Conservation (phyloP, 2,329 filamentous ascomycete genomes). For the Paracorniculantispora psalliotae region DNA sequence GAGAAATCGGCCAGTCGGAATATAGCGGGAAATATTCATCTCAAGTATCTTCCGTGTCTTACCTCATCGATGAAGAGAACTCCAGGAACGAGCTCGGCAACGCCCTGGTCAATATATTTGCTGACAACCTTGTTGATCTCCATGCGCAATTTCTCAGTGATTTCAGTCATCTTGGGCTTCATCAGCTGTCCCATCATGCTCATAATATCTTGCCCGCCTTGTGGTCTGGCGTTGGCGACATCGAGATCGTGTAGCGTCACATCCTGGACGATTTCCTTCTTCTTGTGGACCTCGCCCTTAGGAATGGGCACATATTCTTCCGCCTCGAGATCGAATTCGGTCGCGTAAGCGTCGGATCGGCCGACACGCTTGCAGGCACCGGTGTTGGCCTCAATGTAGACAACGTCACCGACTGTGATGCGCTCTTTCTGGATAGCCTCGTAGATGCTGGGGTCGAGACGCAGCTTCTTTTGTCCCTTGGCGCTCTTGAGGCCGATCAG, state of each 20-base stretch:
- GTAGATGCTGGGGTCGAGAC: constrained; percentile 96
- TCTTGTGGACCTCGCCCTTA: constrained; percentile 99
- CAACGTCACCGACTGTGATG: constrained; percentile 91
- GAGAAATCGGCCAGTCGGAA: not conserved
- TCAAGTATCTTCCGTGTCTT: constrained; percentile 25
- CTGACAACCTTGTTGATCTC: constrained; percentile 99
- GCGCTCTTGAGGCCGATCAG: constrained; percentile 92
- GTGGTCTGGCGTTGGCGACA: constrained; percentile 88
- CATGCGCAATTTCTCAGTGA: constrained; percentile 89
- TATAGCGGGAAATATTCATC: not conserved
- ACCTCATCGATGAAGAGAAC: constrained; percentile 99
- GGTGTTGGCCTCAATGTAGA: constrained; percentile 99
- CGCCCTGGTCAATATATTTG: constrained; percentile 97
- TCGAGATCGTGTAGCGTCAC: constrained; percentile 96
- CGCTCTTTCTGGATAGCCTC: constrained; percentile 98
- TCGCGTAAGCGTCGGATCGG: constrained; percentile 92
- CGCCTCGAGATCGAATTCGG: constrained; percentile 96
- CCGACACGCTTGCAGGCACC: constrained; percentile 97
- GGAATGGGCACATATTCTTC: constrained; percentile 99
- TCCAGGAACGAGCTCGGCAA: constrained; percentile 95
- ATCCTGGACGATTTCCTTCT: constrained; percentile 99
- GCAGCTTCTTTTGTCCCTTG: constrained; percentile 95
- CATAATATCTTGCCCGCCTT: constrained; percentile 99
- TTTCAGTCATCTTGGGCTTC: constrained; percentile 99
- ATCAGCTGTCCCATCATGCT: constrained; percentile 99